Conservation (phyloP, 768 basidiomycete genomes). For the Russula lepida region DNA sequence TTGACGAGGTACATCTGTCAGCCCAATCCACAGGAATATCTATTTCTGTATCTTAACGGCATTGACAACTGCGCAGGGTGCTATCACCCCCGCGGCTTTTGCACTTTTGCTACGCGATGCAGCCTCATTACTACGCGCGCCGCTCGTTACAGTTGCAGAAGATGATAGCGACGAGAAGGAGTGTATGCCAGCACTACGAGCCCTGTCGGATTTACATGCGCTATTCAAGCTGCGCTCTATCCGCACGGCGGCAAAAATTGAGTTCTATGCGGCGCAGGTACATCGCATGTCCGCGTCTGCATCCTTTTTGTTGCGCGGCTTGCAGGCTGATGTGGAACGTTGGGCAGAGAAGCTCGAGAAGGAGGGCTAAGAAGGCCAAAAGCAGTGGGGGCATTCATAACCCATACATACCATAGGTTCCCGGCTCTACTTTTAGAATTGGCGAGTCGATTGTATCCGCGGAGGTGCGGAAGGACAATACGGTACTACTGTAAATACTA, state of each 20-base stretch:
- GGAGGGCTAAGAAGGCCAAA: not conserved
- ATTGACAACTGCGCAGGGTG: slow-evolving; percentile 19
- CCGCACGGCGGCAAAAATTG: slow-evolving; percentile 50
- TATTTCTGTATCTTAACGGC: not conserved
- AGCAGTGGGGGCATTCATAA: too few relatives aligned
- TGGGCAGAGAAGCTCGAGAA: slow-evolving; percentile 6
- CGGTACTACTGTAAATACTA: too few relatives aligned
- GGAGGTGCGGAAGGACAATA: too few relatives aligned
- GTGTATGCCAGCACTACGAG: slow-evolving; percentile 39
- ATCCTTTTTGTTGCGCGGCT: not conserved
- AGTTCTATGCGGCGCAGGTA: slow-evolving; percentile 62
- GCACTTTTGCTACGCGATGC: slow-evolving; percentile 50
- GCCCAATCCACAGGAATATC: not conserved
- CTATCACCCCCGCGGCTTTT: slow-evolving; percentile 36
- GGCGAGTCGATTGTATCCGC: too few relatives aligned
- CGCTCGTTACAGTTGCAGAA: slow-evolving; percentile 25
- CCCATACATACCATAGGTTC: too few relatives aligned
- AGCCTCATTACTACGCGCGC: slow-evolving; percentile 43
- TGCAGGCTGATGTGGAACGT: slow-evolving; percentile 5
- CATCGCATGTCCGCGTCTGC: not conserved
- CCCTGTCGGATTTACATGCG: slow-evolving; percentile 46
- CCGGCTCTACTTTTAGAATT: too few relatives aligned
- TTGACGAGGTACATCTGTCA: slow-evolving; percentile 39
- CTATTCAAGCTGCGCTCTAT: slow-evolving; percentile 30
- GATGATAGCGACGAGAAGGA: slow-evolving; percentile 28